A percentile compares a stretch with the other conserved stretches of the same genome.
Evolutionary conservation across 495 filamentous ascomycete genomes (phyloP).

Genomic region (Mytilinidion resinicola): DNA sequence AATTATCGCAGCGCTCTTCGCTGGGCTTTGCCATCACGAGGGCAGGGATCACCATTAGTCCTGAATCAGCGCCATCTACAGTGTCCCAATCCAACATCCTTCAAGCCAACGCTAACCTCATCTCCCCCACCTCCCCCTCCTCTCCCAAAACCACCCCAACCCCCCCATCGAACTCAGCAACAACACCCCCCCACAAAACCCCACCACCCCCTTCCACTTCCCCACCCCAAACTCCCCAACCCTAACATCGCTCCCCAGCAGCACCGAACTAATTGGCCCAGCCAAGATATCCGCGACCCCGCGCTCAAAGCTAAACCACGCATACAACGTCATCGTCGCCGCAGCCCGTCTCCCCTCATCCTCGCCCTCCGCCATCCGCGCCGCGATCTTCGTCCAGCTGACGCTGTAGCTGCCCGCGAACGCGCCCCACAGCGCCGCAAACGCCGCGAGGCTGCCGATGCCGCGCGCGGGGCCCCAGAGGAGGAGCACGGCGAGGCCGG

Average conservation of each 20-base stretch:
- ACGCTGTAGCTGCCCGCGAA: slow-evolving; percentile 25
- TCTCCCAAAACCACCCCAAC: slow-evolving; percentile 2
- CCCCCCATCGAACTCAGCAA: background rate
- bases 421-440: slow-evolving; percentile 17
- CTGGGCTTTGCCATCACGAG: too few species aligned
- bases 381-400: slow-evolving; percentile 14
- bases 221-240: slow-evolving; percentile 19
- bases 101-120: background rate
- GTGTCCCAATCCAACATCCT: too few species aligned
- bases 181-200: slow-evolving; percentile 10
- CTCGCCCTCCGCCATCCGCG: background rate
- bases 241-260: slow-evolving; percentile 11
- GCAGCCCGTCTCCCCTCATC: background rate
- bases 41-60: too few species aligned
- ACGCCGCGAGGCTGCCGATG: slow-evolving; percentile 6
- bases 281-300: slow-evolving; percentile 22
- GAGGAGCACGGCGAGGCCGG: slow-evolving; percentile 13
- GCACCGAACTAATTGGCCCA: slow-evolving; percentile 21
- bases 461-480: slow-evolving; percentile 25
- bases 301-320: slow-evolving; percentile 21
- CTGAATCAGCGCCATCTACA: too few species aligned
- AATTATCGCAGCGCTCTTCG: too few species aligned
- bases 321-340: slow-evolving; percentile 15
- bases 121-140: background rate
- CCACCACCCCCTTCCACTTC: slow-evolving; percentile 19